Conservation (phyloP, 2,329 filamentous ascomycete genomes). For the Conoideocrella luteorostrata region DNA sequence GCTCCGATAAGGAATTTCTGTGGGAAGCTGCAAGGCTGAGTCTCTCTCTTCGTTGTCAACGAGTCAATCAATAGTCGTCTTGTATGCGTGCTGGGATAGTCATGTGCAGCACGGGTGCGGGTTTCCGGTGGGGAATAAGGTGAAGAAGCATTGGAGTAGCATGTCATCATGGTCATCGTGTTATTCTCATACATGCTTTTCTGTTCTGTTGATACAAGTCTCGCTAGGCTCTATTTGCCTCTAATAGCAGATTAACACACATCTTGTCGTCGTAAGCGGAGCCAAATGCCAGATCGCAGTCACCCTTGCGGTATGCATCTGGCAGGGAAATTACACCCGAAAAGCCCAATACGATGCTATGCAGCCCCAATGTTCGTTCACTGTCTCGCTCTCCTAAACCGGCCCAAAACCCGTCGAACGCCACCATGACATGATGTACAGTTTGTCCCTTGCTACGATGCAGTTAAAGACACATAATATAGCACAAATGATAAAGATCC, state of each 20-base stretch:
- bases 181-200: slow-evolving; percentile 5
- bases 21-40: background rate
- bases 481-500: slow-evolving; percentile 13
- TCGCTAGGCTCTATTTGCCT: background rate
- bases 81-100: no score
- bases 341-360: slow-evolving; percentile 20
- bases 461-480: slow-evolving; percentile 1
- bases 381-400: slow-evolving; percentile 17
- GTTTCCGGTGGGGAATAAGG: no score
- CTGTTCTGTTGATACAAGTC: slow-evolving; percentile 7
- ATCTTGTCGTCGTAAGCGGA: background rate
- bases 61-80: no score
- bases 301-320: background rate
- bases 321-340: slow-evolving; percentile 1
- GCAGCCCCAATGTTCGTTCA: slow-evolving; percentile 7
- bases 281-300: background rate
- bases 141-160: background rate
- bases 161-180: slow-evolving; percentile 4
- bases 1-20: slow-evolving; percentile 9
- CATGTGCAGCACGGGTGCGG: no score
- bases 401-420: slow-evolving; percentile 26
- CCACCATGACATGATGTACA: slow-evolving; percentile 36
- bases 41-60: no score
- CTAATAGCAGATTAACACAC: background rate
- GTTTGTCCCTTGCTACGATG: slow-evolving; percentile 7